These are phyloP conservation scores for Penicillium robsamsonii DNA, from an alignment of 495 filamentous ascomycete species.

Conservation along the genomic window DNA sequence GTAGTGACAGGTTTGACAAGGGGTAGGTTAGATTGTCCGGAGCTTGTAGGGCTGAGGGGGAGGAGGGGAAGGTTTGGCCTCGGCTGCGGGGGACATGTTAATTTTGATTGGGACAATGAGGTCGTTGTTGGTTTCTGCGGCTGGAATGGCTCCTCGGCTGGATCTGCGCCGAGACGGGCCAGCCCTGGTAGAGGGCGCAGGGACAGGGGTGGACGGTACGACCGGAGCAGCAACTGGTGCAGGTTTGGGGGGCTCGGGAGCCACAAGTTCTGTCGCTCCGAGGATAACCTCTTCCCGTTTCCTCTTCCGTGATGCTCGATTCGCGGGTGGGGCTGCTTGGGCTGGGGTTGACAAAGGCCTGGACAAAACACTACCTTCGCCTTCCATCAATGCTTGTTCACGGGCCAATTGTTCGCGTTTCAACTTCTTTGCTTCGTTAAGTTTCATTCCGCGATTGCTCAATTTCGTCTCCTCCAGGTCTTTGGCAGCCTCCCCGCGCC, in stretches of 20 bases:
- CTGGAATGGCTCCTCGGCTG: slow-evolving; percentile 43
- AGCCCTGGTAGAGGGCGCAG: slow-evolving; percentile 1
- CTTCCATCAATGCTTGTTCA: slow-evolving; percentile 54
- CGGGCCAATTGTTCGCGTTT: slow-evolving; percentile 72
- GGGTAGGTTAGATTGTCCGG: slow-evolving; percentile 28
- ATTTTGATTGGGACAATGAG: slow-evolving; percentile 16
- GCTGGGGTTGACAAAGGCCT: slow-evolving; percentile 12
- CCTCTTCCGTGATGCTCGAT: slow-evolving; percentile 30
- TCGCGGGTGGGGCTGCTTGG: slow-evolving; percentile 17
- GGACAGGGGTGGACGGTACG: not conserved
- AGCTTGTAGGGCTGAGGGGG: slow-evolving; percentile 29
- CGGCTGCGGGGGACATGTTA: slow-evolving; percentile 12
- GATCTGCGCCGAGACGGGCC: slow-evolving; percentile 21
- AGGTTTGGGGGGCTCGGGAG: not conserved
- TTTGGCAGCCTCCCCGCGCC: slow-evolving; percentile 49
- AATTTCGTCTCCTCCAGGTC: slow-evolving; percentile 50
- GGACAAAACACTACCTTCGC: slow-evolving; percentile 12
- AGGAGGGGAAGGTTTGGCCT: slow-evolving; percentile 26
- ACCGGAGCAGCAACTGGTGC: slow-evolving; percentile 1
- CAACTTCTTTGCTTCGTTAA: slow-evolving; percentile 89
- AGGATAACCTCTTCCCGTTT: slow-evolving; percentile 22
- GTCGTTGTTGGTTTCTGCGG: slow-evolving; percentile 36
- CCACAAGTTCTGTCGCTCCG: slow-evolving; percentile 1
- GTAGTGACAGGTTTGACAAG: slow-evolving; percentile 19
- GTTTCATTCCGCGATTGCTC: slow-evolving; percentile 84